Evolutionary conservation across 331 rosid species (phyloP), one percentile per base, ranked within the genome.

Genomic region (Saraca asoca): DNA sequence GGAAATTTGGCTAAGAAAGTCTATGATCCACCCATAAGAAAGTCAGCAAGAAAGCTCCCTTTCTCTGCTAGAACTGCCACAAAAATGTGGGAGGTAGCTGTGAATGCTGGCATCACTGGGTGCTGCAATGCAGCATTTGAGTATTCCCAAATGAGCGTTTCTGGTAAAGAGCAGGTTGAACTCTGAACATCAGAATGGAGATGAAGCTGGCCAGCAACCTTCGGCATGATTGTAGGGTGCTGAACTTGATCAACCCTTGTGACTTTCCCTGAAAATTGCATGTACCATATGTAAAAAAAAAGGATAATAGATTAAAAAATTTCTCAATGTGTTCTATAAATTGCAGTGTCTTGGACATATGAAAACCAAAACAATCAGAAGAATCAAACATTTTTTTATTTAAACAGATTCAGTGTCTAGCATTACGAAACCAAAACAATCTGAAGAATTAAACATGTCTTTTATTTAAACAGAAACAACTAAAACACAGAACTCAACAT

Each of bases 21-120:
- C n/a, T n/a, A n/a, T n/a, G n/a, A n/a, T 58, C 96, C 98, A 20
- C 96, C 96, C 96, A 89, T 85, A 19, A 92, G 88, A 79, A 92
- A 92, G 19, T 88, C 89, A 2, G 91, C 91, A 54, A 55, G 0
- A 63, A 93, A 93, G 12, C 76, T 9, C 31, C 98, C 77, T 78
- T 93, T 89, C 86, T 93, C 95, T 0, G 85, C 85, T 2, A 95
- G 96, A 60, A 96, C 95, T 6, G 88, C 88, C 4, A 76, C 85
- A 38, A 87, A 89, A 60, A 92, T 62, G 16, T 92, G 95, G 6
- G 95, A 85, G 20, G 87, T 74, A 11, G 87, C 66, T 49, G 89
- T 68, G 89, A 83, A 16, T 87, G 62, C 57, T 83, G 95, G 24
- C 79, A 58, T 2, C n/a, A n/a, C n/a, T n/a, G 83, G 84, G 43